Evolutionary conservation across 352 stramenopile genomes (phyloP), one percentile per base, ranked within the genome.

Genomic region (Phytophthora palmivora): DNA sequence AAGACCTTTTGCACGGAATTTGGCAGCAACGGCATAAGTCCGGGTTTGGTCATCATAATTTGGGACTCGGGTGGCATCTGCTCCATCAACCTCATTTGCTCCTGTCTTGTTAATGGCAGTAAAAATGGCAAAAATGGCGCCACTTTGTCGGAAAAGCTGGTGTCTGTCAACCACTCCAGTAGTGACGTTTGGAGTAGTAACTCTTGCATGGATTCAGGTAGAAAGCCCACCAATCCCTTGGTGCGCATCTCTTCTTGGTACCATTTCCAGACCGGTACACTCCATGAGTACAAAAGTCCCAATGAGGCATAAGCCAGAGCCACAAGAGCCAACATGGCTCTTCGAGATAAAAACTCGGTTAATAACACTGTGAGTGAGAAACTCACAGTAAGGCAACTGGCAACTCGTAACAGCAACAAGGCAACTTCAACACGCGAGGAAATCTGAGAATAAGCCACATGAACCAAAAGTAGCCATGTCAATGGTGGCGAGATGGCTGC

Each of bases 111-210:
- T 7, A 95, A 64, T 28, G 85, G 85, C 54, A 95, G 55, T 28
- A 94, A 69, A 56, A 96, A 94, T 19, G 85, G 84, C 47, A 96
- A 33, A 63, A 88, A 92, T 2, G 78, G 78, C 11, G 78, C 67
- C 24, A 96, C 60, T 59, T 82, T 77, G 46, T 94, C 84, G 36
- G 85, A 77, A 44, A 94, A 83, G 6, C 69, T 78, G 14, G 84
- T 85, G 50, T 94, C 87, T 1, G 84, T 91, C 41, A 95, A 81
- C 85, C 85, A 95, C 46, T 95, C 84, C 22, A 95, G 63, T 11
- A 94, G 72, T 37, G 79, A 94, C 49, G 79, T 93, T 21, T 76
- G 72, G 28, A 95, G 75, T 38, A 95, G 52, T 36, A 94, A 51
- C 24, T 88, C 49, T 60, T 89, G 85, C 4, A 84, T 36, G 1